These are phyloP conservation scores for Dunaliella salina DNA, from an alignment of 163 green algal species.

Conservation along the genomic window DNA sequence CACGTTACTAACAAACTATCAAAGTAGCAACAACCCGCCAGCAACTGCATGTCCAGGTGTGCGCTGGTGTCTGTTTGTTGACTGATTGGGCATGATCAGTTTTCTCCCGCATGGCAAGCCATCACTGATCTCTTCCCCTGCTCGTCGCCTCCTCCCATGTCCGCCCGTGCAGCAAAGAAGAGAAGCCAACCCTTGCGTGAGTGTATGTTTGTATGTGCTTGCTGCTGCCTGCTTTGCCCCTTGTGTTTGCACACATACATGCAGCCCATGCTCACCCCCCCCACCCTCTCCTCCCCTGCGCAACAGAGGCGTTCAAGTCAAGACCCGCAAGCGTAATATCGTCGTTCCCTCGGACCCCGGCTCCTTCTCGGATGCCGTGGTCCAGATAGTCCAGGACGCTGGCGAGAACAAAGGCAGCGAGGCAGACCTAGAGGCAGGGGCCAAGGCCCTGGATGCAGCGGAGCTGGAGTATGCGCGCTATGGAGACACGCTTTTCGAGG, in stretches of 20 bases:
- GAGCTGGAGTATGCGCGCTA: slow-evolving; percentile 95
- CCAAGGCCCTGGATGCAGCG: slow-evolving; percentile 63
- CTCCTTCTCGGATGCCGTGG: slow-evolving; percentile 90
- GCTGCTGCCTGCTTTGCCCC: background rate
- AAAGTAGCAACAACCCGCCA: too few species aligned
- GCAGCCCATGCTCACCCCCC: too few species aligned
- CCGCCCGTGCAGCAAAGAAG: slow-evolving; percentile 70
- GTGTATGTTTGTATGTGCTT: slow-evolving; percentile 22
- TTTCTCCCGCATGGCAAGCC: too few species aligned
- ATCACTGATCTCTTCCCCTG: background rate
- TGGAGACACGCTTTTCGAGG: slow-evolving; percentile 96
- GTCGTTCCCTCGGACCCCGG: slow-evolving; percentile 88
- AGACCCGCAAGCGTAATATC: slow-evolving; percentile 97
- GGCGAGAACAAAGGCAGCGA: slow-evolving; percentile 55
- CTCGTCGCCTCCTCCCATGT: background rate
- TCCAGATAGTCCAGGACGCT: slow-evolving; percentile 78
- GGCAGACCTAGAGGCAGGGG: slow-evolving; percentile 64
- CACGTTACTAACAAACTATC: too few species aligned
- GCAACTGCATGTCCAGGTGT: too few species aligned
- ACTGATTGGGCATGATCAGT: too few species aligned
- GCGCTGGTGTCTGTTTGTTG: too few species aligned
- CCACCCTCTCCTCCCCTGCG: background rate
- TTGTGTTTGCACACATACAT: too few species aligned
- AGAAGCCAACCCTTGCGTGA: slow-evolving; percentile 91
- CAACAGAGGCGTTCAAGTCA: slow-evolving; percentile 91